These are phyloP conservation scores for Penicillium sp. DNA, from an alignment of 2,329 filamentous ascomycete species.

Conservation along the genomic window DNA sequence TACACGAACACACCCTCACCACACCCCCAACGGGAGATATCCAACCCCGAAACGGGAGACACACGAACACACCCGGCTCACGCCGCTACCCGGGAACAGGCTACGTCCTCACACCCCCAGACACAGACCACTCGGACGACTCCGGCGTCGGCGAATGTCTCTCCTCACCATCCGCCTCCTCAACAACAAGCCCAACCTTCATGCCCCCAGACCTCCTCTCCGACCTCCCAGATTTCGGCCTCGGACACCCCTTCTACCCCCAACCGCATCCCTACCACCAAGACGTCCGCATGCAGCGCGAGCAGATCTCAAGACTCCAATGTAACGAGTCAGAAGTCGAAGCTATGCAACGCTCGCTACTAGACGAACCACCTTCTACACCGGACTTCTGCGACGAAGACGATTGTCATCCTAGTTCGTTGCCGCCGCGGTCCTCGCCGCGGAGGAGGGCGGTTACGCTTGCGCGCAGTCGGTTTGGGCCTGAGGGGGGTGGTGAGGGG, in stretches of 20 bases:
- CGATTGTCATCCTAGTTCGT: constrained; percentile 41
- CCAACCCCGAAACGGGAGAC: not conserved
- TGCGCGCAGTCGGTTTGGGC: constrained; percentile 33
- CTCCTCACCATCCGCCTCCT: constrained; percentile 59
- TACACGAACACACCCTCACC: constrained; percentile 43
- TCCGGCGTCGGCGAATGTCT: constrained; percentile 39
- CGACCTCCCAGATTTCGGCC: not conserved
- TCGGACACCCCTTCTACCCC: not conserved
- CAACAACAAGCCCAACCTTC: constrained; percentile 34
- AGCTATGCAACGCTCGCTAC: constrained; percentile 25
- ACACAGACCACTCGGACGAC: constrained; percentile 36
- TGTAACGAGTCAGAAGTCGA: constrained; percentile 40
- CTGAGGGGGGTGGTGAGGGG: constrained; percentile 12
- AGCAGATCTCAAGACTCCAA: constrained; percentile 43
- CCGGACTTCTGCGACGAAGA: constrained; percentile 22
- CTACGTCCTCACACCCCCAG: constrained; percentile 40
- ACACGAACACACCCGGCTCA: constrained; percentile 14
- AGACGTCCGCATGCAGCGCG: constrained; percentile 38
- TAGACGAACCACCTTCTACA: not conserved
- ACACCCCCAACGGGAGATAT: constrained; percentile 17
- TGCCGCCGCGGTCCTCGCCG: constrained; percentile 37
- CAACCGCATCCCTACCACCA: constrained; percentile 12
- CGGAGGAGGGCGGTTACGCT: constrained; percentile 31
- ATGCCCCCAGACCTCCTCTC: constrained; percentile 27
- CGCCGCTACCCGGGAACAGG: constrained; percentile 8